phyloP scores from a whole-genome alignment of 2,329 filamentous ascomycete genomes.

The Cladophialophora chaetospira region DNA sequence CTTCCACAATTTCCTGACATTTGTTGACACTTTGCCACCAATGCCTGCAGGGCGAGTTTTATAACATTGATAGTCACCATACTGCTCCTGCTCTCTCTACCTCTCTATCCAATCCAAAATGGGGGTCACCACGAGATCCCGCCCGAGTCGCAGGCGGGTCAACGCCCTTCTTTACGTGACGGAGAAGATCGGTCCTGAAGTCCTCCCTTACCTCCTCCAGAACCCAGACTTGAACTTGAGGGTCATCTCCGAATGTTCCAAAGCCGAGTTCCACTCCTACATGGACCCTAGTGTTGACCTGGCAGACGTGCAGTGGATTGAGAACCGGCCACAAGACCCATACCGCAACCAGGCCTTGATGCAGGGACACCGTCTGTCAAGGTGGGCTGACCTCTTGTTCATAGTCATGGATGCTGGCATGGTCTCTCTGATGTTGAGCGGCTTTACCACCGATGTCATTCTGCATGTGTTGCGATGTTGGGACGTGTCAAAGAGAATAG shows the following conservation, averaged over 20 bases:
- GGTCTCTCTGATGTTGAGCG: conserved; percentile 83
- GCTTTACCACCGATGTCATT: conserved; percentile 77
- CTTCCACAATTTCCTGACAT: background rate
- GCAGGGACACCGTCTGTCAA: conserved; percentile 61
- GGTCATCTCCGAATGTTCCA: conserved; percentile 30
- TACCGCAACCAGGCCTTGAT: conserved; percentile 31
- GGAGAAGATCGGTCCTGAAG: conserved; percentile 32
- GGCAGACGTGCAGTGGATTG: conserved; percentile 29
- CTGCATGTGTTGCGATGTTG: conserved; percentile 81
- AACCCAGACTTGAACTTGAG: conserved; percentile 32
- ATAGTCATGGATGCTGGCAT: conserved; percentile 83
- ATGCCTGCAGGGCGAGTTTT: background rate
- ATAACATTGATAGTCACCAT: background rate
- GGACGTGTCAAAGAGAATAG: conserved; percentile 81
- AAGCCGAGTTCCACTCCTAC: conserved; percentile 28
- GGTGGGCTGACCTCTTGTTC: conserved; percentile 86
- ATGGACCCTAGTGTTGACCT: conserved; percentile 24
- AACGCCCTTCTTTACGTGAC: conserved; percentile 32
- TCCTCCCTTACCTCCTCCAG: conserved; percentile 32
- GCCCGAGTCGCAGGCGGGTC: conserved; percentile 26
- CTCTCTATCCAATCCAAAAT: conserved; percentile 4
- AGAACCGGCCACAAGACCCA: conserved; percentile 31
- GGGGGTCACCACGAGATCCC: conserved; percentile 10
- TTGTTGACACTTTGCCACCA: background rate
- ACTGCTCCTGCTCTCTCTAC: background rate